Conservation (phyloP, 306 rosid species). For the Glycine soja region DNA sequence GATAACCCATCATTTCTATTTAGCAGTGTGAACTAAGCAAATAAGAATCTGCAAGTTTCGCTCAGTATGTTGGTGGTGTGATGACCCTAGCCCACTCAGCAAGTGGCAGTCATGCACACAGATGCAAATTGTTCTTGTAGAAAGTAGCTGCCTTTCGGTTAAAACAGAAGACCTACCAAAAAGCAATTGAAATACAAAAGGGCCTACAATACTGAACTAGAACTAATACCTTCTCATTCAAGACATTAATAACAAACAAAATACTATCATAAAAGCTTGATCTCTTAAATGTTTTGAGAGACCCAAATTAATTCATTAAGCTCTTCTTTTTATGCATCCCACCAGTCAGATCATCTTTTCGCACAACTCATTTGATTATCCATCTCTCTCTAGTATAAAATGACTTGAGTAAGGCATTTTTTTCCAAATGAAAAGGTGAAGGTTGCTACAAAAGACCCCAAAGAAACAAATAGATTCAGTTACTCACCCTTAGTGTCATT, state of each 20-base stretch:
- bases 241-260: neutral
- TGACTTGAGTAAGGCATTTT: neutral
- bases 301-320: constrained; percentile 15
- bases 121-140: neutral
- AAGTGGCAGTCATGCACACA: constrained; percentile 9
- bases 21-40: constrained; percentile 6
- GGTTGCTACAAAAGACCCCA: constrained; percentile 25
- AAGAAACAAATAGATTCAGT: constrained; percentile 35
- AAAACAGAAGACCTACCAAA: constrained; percentile 5
- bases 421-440: constrained; percentile 27
- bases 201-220: neutral
- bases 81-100: constrained; percentile 32
- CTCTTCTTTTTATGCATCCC: neutral
- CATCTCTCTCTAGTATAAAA: neutral
- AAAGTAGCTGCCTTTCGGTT: neutral
- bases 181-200: neutral
- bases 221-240: neutral
- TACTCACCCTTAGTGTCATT: constrained; percentile 77
- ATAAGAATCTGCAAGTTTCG: constrained; percentile 9
- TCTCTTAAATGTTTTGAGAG: neutral
- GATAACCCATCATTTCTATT: constrained; percentile 30
- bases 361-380: constrained; percentile 1
- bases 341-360: constrained; percentile 1
- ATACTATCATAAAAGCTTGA: neutral
- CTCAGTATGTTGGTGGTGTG: neutral